Conservation (phyloP, 345 rosid species). For the Litchi chinensis region DNA sequence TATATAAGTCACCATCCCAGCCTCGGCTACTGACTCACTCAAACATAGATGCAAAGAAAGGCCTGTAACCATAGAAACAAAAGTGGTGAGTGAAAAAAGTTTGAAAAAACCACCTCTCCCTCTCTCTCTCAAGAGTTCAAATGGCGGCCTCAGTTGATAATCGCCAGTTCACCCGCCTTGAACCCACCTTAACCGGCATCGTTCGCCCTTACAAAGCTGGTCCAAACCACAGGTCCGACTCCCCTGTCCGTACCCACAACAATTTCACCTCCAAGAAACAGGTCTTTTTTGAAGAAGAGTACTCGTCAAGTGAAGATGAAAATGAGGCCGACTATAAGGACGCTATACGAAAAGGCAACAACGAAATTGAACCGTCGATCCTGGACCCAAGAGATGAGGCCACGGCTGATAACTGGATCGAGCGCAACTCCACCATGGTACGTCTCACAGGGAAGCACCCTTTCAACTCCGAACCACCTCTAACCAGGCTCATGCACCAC, state of each 20-base stretch:
- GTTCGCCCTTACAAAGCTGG: conserved; percentile 50
- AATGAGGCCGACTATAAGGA: conserved; percentile 38
- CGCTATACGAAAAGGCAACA: conserved; percentile 48
- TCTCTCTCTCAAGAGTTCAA: background rate
- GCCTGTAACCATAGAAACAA: background rate
- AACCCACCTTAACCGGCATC: conserved; percentile 54
- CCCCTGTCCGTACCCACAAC: conserved; percentile 33
- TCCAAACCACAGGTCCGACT: conserved; percentile 42
- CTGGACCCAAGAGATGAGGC: conserved; percentile 69
- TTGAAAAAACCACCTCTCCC: background rate
- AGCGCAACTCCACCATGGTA: conserved; percentile 77
- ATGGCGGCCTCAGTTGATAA: conserved; percentile 89
- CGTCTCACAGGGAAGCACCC: conserved; percentile 99
- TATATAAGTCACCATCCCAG: conserved; percentile 22
- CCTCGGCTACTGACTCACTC: conserved; percentile 14
- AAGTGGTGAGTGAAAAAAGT: background rate
- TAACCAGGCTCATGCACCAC: conserved; percentile 83
- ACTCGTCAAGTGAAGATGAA: conserved; percentile 63
- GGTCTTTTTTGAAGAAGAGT: conserved; percentile 23
- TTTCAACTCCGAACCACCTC: conserved; percentile 82
- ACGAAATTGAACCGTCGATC: conserved; percentile 69
- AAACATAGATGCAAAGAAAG: background rate
- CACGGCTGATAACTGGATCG: conserved; percentile 80
- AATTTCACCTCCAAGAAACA: conserved; percentile 15
- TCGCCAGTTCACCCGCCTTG: conserved; percentile 60